Base-by-base conservation (phyloP, 2,329 filamentous ascomycete genomes). In the Pseudogymnoascus sp. region DNA sequence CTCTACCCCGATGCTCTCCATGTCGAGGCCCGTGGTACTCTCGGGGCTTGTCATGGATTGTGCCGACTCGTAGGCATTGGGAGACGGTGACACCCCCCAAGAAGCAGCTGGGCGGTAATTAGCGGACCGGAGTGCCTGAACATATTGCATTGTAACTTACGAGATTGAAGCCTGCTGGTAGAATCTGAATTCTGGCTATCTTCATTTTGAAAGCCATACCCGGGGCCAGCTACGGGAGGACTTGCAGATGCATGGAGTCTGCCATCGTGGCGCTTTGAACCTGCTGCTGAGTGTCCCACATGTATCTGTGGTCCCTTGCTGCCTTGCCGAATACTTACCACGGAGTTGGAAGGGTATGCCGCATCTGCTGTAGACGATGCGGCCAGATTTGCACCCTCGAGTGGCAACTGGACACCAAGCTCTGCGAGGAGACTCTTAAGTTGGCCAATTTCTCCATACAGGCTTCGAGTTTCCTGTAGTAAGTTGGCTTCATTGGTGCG, bases 401-500 rank as follows among this genome's bases (percentile, higher is more conserved):
- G 8, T 21, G 48, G 48, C n/a, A 35, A 27, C 29, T 55, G 29
- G n/a, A 55, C 29, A 13, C 48, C 48, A 33, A 33, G 48, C 12
- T 55, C 48, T 13, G 29, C 59, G 1, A 72, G 59, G 5, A 66
- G 15, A 1, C 55, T 18, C 2, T 55, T 27, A 8, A 71, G 67
- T 2, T 27, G 39, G 18, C 65, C 60, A n/a, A 72, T 31, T 2
- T 63, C 66, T 18, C 3, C 40, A 9, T 37, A 60, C 3, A 72
- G 66, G 1, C 62, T 60, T 27, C 69, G 52, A 12, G 63, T 63
- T 31, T 71, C 63, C 3, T 60, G 62, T 9, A 65, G 25, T 25
- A 72, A 60, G 18, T 62, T 62, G 2, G 69, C 62, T 29, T 73
- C 70, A n/a, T 59, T 65, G 4, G 62, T 45, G 21, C 65, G 64